Evolutionary conservation across 1,284 basidiomycete species (phyloP).

Genomic region (Afroboletus lepidellus): DNA sequence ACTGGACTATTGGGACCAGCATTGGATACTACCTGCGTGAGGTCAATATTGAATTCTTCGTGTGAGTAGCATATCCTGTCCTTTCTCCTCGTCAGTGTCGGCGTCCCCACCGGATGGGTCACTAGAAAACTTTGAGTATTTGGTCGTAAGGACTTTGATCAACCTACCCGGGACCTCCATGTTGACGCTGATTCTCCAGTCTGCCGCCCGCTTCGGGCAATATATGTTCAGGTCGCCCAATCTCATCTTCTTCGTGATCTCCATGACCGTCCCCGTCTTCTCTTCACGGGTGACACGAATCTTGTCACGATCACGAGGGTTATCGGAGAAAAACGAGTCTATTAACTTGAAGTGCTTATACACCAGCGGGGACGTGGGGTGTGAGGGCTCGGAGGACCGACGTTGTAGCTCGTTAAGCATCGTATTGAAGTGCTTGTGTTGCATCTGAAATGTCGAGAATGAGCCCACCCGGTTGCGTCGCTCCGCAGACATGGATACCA

Average conservation of each 20-base stretch:
- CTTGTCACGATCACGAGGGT: conserved; percentile 53
- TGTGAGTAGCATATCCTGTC: conserved; percentile 92
- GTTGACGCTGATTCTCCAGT: conserved; percentile 92
- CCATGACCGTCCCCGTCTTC: conserved; percentile 63
- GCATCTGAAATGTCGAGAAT: conserved; percentile 49
- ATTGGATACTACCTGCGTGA: conserved; percentile 82
- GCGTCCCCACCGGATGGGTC: conserved; percentile 56
- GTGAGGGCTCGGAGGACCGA: conserved; percentile 42
- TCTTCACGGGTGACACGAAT: conserved; percentile 86
- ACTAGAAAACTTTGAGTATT: conserved; percentile 38
- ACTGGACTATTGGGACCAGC: conserved; percentile 48
- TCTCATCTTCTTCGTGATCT: conserved; percentile 76
- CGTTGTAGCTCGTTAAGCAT: conserved; percentile 79
- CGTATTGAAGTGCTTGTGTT: conserved; percentile 84
- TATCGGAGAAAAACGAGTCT: conserved; percentile 79
- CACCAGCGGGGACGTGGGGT: conserved; percentile 58
- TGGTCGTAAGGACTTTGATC: conserved; percentile 18
- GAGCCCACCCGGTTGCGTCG: conserved; percentile 1
- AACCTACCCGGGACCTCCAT: conserved; percentile 73
- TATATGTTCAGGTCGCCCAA: conserved; percentile 88
- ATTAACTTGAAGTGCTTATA: conserved; percentile 80
- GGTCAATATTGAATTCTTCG: conserved; percentile 89
- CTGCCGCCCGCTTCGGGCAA: conserved; percentile 78
- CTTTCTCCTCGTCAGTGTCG: conserved; percentile 70
- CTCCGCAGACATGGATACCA: conserved; percentile 36